These are phyloP conservation scores for Phalaenopsis equestris DNA, from an alignment of 106 monocot genomes.

Conservation along the genomic window DNA sequence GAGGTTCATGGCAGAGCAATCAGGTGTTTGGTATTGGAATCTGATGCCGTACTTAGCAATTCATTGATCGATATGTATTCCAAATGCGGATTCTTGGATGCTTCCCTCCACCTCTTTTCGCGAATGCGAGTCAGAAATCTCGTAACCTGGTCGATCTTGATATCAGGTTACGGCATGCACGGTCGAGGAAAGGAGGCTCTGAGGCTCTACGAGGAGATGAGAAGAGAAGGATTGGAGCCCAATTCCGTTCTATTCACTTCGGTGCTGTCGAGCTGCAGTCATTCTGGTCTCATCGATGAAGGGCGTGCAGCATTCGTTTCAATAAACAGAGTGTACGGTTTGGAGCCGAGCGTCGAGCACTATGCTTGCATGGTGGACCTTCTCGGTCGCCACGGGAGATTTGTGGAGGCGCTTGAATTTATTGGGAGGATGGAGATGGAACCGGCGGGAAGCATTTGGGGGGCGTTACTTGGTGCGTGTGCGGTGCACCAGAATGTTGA, in stretches of 20 bases:
- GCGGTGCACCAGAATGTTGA: constrained; percentile 36
- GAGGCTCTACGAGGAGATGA: constrained; percentile 35
- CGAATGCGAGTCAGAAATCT: constrained; percentile 26
- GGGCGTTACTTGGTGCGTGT: constrained; percentile 53
- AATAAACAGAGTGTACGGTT: constrained; percentile 19
- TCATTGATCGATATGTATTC: constrained; percentile 69
- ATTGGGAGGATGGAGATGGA: constrained; percentile 43
- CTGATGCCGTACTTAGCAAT: constrained; percentile 31
- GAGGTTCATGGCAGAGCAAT: constrained; percentile 53
- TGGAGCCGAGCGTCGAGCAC: constrained; percentile 37
- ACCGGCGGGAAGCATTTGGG: constrained; percentile 44
- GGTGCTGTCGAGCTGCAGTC: constrained; percentile 43
- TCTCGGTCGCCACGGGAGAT: constrained; percentile 30
- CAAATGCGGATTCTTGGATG: constrained; percentile 41
- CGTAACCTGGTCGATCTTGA: constrained; percentile 51
- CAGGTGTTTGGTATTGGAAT: constrained; percentile 13
- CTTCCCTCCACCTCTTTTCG: constrained; percentile 29
- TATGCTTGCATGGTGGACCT: constrained; percentile 68
- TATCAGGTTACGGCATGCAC: constrained; percentile 49
- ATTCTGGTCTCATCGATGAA: constrained; percentile 41
- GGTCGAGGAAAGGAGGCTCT: constrained; percentile 35
- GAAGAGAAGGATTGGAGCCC: constrained; percentile 20
- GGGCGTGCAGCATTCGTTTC: constrained; percentile 30
- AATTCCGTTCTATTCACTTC: constrained; percentile 50
- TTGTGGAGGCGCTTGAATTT: constrained; percentile 36